A percentile compares a stretch with the other conserved stretches of the same genome.
Conservation (phyloP, 2,329 filamentous ascomycete species). For the Eurotiales sp. region DNA sequence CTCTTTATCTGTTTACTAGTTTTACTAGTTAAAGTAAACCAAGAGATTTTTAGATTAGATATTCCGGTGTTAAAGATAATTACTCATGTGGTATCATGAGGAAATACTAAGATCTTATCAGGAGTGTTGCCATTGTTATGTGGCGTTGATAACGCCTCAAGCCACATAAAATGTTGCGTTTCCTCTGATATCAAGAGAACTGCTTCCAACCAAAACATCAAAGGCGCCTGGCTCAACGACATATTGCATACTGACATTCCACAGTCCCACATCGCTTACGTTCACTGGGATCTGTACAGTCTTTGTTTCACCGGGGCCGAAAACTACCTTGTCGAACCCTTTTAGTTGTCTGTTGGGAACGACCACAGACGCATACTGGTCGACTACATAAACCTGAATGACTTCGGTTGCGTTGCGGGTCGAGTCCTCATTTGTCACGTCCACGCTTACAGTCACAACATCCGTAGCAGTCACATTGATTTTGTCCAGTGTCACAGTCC, state of each 20-base stretch:
- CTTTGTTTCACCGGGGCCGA: conserved; percentile 58
- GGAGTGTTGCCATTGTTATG: no score
- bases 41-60: no score
- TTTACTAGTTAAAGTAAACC: no score
- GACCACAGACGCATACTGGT: conserved; percentile 59
- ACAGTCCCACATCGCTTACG: conserved; percentile 52
- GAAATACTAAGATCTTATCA: no score
- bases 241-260: conserved; percentile 62
- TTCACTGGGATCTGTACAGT: conserved; percentile 51
- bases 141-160: no score
- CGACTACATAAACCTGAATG: conserved; percentile 64
- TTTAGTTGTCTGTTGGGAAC: conserved; percentile 63
- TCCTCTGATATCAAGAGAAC: conserved; percentile 33
- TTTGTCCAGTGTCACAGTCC: conserved; percentile 24
- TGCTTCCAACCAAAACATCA: conserved; percentile 56
- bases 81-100: no score
- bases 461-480: conserved; percentile 51
- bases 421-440: conserved; percentile 56
- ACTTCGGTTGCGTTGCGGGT: conserved; percentile 61
- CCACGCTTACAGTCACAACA: conserved; percentile 56
- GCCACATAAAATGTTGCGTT: conserved; percentile 30
- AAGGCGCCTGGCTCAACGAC: conserved; percentile 71
- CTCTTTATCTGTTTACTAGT: no score
- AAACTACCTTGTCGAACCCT: conserved; percentile 63
- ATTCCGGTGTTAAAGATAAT: no score